Percentiles rank a stretch among this genome's conserved stretches.
Evolutionary conservation across 2,329 filamentous ascomycete genomes (phyloP).

Genomic region (Cytospora paraplurivora): DNA sequence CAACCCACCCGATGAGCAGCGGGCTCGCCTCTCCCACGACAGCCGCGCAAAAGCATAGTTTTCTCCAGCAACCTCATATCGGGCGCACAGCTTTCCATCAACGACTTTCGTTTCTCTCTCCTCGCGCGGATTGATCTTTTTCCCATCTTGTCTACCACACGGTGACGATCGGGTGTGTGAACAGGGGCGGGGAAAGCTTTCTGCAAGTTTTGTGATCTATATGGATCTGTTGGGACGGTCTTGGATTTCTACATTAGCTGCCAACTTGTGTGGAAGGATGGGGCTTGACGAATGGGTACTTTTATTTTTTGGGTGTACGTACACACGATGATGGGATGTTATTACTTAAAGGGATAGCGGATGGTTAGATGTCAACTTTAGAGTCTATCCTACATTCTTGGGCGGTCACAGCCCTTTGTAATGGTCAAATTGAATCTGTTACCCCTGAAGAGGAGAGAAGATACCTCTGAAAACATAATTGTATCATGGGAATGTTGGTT

Average conservation of each 20-base stretch:
- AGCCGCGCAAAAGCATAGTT: neutral
- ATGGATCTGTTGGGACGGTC: conserved; percentile 7
- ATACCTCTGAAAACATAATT: too few species aligned
- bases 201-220: neutral
- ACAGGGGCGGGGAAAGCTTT: neutral
- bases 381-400: neutral
- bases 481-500: too few species aligned
- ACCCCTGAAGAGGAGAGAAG: neutral
- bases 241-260: neutral
- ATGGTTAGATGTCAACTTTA: neutral
- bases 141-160: conserved; percentile 5
- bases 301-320: neutral
- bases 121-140: neutral
- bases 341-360: neutral
- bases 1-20: neutral
- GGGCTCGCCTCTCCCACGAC: neutral
- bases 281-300: neutral
- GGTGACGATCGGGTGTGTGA: conserved; percentile 11
- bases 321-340: conserved; percentile 2
- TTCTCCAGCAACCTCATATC: neutral
- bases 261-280: neutral
- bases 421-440: neutral
- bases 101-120: neutral
- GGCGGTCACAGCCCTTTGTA: neutral
- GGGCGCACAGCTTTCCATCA: neutral